Base-by-base conservation (phyloP, 768 basidiomycete species). In the Xerocomellus amylosporus region DNA sequence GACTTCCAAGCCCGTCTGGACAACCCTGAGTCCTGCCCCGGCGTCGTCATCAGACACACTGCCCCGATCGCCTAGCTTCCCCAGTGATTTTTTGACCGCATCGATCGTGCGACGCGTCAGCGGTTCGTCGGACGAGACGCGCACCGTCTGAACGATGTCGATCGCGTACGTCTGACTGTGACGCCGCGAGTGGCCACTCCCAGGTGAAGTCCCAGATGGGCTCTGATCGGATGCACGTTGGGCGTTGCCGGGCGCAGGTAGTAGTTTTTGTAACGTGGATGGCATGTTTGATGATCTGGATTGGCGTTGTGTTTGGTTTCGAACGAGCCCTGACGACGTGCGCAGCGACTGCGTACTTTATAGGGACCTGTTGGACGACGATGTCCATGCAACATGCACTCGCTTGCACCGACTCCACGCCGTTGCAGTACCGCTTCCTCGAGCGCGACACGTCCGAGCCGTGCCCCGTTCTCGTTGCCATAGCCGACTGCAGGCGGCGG, bases 101-200 rank as follows among this genome's bases (percentile, higher is more conserved):
- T 71, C 64, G 57, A 71, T 62, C 59, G 41, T 60, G 49, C 51
- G 60, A 41, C 51, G 58, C 41, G 63, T 64, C 45, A 69, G 62
- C 26, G 65, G 69, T 42, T 61, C 64, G 54, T 60, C 51, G 31
- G 67, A 71, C 44, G 56, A 60, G 36, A 72, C 55, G 33, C 60
- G 69, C 60, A 69, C 17, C 46, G 54, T 67, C 60, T 71, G 67
- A 34, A 71, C 62, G 58, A 69, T 58, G 50, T 71, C 67, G 56
- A 71, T 58, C 59, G 68, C 55, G 45, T 67, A 65, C 34, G 65
- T 59, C 22, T 58, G 54, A 20, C 51, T 59, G 14, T 51, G 52
- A 15, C 46, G 56, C 37, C 34, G 37, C 24, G 40, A 13, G 12
- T 49, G 24, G 4, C 4, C 50, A 14, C 24, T 28, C 8, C 42